A percentile compares a stretch with the other conserved stretches of the same genome.
Conservation (phyloP, 192 early-diverging fungal species). For the Chytriomyces sp. region DNA sequence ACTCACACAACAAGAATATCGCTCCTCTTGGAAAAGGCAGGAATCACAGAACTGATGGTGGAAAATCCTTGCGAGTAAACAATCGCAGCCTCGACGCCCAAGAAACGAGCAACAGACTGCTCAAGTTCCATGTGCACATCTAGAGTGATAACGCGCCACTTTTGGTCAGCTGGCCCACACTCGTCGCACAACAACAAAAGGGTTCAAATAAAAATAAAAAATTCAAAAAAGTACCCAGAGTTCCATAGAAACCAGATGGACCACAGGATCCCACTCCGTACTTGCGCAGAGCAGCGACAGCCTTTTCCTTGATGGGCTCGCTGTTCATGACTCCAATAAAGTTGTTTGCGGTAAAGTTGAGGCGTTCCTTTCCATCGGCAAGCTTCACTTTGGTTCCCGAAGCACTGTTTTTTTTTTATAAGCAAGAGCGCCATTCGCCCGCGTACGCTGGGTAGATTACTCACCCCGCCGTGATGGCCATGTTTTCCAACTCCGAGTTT, state of each 20-base stretch:
- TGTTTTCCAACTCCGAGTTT: constrained; percentile 72
- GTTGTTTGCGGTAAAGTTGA: constrained; percentile 89
- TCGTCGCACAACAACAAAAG: not conserved
- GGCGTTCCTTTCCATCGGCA: constrained; percentile 63
- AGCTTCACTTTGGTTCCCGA: constrained; percentile 69
- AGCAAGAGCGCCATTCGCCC: not conserved
- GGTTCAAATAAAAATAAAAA: not conserved
- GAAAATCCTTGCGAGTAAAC: constrained; percentile 96
- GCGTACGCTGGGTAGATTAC: not conserved
- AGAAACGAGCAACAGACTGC: constrained; percentile 78
- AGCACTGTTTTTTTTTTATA: constrained; percentile 34
- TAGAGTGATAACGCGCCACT: not conserved
- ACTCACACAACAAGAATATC: constrained; percentile 89
- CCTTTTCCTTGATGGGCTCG: constrained; percentile 79
- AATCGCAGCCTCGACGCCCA: constrained; percentile 84
- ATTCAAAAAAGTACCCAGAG: constrained; percentile 45
- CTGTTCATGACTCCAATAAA: constrained; percentile 81
- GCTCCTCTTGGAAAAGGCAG: constrained; percentile 95
- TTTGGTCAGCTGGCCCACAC: constrained; percentile 13
- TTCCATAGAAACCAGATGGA: constrained; percentile 94
- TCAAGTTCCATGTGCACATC: constrained; percentile 97
- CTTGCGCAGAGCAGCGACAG: constrained; percentile 81
- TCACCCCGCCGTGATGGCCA: constrained; percentile 72
- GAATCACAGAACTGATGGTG: constrained; percentile 88
- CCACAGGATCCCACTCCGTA: constrained; percentile 98